Percentiles rank a stretch among this genome's conserved stretches.
Evolutionary conservation across 1,284 basidiomycete species (phyloP).

Genomic region (Cystobasidium slooffiae): DNA sequence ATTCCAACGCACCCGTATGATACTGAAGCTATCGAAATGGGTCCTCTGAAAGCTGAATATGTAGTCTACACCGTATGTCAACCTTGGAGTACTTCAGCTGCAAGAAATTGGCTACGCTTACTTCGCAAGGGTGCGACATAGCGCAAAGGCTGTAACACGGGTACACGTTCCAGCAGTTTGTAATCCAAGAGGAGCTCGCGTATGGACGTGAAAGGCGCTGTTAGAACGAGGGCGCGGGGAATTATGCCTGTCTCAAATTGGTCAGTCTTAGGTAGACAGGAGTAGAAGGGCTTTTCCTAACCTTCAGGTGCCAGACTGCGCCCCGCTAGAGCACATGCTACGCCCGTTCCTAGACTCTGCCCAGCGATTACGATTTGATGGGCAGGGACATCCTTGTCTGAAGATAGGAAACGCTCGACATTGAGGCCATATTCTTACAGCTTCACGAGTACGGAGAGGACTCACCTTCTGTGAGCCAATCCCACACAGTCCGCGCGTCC

Average conservation of each 20-base stretch:
- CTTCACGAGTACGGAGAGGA: conserved; percentile 58
- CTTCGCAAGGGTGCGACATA: conserved; percentile 59
- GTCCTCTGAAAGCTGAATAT: conserved; percentile 66
- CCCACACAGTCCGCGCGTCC: conserved; percentile 80
- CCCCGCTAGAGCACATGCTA: conserved; percentile 66
- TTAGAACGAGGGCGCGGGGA: conserved; percentile 64
- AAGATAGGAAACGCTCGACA: too few relatives aligned
- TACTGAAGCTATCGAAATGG: conserved; percentile 68
- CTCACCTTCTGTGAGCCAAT: conserved; percentile 66
- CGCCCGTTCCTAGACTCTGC: conserved; percentile 80
- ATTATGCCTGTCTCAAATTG: conserved; percentile 44
- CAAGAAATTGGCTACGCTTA: neutral
- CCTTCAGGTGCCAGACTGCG: conserved; percentile 66
- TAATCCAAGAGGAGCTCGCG: conserved; percentile 71
- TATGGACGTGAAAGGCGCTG: conserved; percentile 78
- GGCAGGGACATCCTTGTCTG: conserved; percentile 58
- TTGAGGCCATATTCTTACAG: too few relatives aligned
- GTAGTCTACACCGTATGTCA: conserved; percentile 60
- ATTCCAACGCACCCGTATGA: conserved; percentile 63
- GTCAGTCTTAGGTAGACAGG: conserved; percentile 46
- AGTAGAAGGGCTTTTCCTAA: conserved; percentile 13
- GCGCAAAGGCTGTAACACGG: conserved; percentile 71
- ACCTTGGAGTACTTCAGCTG: neutral
- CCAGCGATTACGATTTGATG: conserved; percentile 73
- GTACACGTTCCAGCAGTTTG: conserved; percentile 63